phyloP scores from a whole-genome alignment of 495 filamentous ascomycete species.

The Penicillium angulare region DNA sequence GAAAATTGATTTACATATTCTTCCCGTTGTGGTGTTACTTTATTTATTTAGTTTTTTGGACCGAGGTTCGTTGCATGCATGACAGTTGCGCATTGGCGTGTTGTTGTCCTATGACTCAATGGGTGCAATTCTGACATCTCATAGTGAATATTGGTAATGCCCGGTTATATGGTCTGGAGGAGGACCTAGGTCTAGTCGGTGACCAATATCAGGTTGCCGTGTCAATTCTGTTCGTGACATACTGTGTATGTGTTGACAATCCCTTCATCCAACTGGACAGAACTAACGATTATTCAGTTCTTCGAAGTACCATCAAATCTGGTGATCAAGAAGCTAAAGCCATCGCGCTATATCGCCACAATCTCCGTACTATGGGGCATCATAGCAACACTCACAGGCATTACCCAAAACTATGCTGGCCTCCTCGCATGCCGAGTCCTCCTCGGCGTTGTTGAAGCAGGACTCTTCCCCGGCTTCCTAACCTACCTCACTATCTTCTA shows the following conservation, averaged over 20 bases:
- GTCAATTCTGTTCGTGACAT: slow-evolving; percentile 73
- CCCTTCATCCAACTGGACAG: neutral
- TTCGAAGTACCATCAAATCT: slow-evolving; percentile 62
- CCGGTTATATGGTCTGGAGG: slow-evolving; percentile 64
- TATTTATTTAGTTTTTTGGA: slow-evolving; percentile 70
- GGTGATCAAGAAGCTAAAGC: slow-evolving; percentile 76
- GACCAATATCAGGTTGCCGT: slow-evolving; percentile 70
- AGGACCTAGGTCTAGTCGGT: slow-evolving; percentile 59
- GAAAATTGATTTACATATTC: slow-evolving; percentile 58
- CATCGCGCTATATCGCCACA: slow-evolving; percentile 65
- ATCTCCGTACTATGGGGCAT: slow-evolving; percentile 66
- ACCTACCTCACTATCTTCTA: slow-evolving; percentile 78
- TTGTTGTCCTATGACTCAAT: slow-evolving; percentile 10
- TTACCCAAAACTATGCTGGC: slow-evolving; percentile 57
- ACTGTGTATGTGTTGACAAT: slow-evolving; percentile 43
- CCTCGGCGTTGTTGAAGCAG: slow-evolving; percentile 56
- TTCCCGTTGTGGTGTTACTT: slow-evolving; percentile 59
- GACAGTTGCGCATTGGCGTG: too few relatives aligned
- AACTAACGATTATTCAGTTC: slow-evolving; percentile 21
- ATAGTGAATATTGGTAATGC: slow-evolving; percentile 77
- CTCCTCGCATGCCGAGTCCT: slow-evolving; percentile 55
- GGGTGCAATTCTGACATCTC: slow-evolving; percentile 18
- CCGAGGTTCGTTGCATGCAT: slow-evolving; percentile 44
- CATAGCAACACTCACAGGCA: slow-evolving; percentile 65
- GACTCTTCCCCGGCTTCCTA: slow-evolving; percentile 55